phyloP scores from a whole-genome alignment of 2,329 filamentous ascomycete species.

The Fusarium udum region DNA sequence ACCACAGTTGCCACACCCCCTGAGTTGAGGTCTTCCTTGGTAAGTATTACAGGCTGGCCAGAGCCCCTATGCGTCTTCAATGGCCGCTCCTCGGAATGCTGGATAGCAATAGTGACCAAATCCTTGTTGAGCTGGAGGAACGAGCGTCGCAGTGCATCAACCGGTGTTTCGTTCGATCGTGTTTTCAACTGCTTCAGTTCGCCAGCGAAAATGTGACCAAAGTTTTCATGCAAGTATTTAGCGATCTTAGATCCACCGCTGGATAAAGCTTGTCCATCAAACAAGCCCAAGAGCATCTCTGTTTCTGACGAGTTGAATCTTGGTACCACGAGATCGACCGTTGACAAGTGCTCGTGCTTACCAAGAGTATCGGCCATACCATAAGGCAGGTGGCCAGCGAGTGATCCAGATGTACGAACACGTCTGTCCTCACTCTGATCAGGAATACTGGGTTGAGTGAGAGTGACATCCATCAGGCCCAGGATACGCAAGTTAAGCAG shows the following conservation, averaged over 20 bases:
- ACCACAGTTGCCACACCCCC: slow-evolving; percentile 92
- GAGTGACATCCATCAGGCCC: slow-evolving; percentile 96
- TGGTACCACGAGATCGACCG: slow-evolving; percentile 93
- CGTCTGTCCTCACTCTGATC: slow-evolving; percentile 95
- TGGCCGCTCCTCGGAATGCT: slow-evolving; percentile 79
- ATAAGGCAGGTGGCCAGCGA: slow-evolving; percentile 90
- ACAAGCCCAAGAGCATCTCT: slow-evolving; percentile 91
- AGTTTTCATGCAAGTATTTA: slow-evolving; percentile 96
- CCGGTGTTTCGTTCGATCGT: slow-evolving; percentile 75
- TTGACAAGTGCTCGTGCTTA: slow-evolving; percentile 92
- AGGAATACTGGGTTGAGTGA: slow-evolving; percentile 91
- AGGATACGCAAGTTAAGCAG: slow-evolving; percentile 85
- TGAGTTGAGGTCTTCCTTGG: slow-evolving; percentile 87
- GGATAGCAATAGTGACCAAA: slow-evolving; percentile 83
- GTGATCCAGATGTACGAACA: slow-evolving; percentile 94
- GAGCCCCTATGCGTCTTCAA: slow-evolving; percentile 75
- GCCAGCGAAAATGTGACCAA: slow-evolving; percentile 82
- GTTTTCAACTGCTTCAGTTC: slow-evolving; percentile 80
- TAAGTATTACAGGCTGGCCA: slow-evolving; percentile 78
- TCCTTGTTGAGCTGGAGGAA: slow-evolving; percentile 95
- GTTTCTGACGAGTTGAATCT: slow-evolving; percentile 89
- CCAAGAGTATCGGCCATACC: slow-evolving; percentile 98
- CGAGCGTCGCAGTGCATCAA: slow-evolving; percentile 84
- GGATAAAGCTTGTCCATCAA: slow-evolving; percentile 91
- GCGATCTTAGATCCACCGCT: slow-evolving; percentile 94